These are phyloP conservation scores for Gyrodon lividus DNA, from an alignment of 768 basidiomycete species.

Conservation along the genomic window DNA sequence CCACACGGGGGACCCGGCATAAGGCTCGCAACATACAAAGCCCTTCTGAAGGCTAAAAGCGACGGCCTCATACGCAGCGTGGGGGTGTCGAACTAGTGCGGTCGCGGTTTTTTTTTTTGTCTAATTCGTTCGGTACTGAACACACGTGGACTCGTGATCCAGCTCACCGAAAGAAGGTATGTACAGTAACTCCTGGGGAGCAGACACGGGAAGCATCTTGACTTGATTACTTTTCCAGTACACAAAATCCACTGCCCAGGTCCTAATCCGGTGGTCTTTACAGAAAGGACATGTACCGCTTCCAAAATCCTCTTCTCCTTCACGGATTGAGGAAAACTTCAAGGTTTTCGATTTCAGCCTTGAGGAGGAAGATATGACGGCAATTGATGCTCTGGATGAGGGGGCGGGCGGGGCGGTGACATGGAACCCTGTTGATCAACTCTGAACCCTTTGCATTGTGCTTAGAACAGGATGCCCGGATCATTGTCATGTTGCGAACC, in stretches of 20 bases:
- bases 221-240: conserved; percentile 20
- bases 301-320: conserved; percentile 69
- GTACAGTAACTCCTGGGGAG: neutral
- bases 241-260: conserved; percentile 36
- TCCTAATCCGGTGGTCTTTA: conserved; percentile 53
- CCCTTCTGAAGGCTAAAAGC: conserved; percentile 33
- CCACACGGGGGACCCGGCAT: conserved; percentile 37
- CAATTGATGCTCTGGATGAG: conserved; percentile 64
- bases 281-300: conserved; percentile 62
- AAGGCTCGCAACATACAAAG: conserved; percentile 41
- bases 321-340: conserved; percentile 70
- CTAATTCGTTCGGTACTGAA: neutral
- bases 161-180: conserved; percentile 48
- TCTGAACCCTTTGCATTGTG: neutral
- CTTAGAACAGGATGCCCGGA: too few species aligned
- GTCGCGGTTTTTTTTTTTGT: neutral
- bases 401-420: conserved; percentile 69
- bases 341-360: conserved; percentile 75
- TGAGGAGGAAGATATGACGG: conserved; percentile 55
- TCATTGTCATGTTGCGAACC: too few species aligned
- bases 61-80: conserved; percentile 38
- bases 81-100: conserved; percentile 52
- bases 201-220: neutral
- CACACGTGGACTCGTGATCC: neutral
- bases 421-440: conserved; percentile 75